Evolutionary conservation across 192 early-diverging fungal species (phyloP), one percentile per base, ranked within the genome.

Genomic region (Cetraspora pellucida): DNA sequence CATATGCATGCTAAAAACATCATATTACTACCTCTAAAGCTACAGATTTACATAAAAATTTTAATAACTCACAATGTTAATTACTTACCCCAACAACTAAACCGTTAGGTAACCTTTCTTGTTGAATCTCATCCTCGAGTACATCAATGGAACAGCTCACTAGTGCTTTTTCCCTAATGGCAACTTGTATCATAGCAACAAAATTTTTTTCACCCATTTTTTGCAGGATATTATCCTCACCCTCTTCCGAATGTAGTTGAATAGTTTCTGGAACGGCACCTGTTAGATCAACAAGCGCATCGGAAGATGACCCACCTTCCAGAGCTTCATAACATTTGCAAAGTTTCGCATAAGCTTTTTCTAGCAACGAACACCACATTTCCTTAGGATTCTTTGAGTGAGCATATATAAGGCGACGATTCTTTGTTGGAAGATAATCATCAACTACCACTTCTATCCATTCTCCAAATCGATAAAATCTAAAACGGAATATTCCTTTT

Each of bases 401-500:
- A 14, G 85, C 78, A 76, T 78, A 87, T 13, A 87, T 71, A 49
- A 83, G 57, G 37, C 78, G 76, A 4, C 79, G 82, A 45, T 72
- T 52, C 3, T 13, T 27, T 8, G 77, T 80, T 9, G 86, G 86
- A 6, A 87, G 79, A 49, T 81, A 87, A 73, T 86, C 85, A 68
- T 87, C 86, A 14, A 87, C 79, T 44, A 87, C 84, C 10, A 87
- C 86, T 61, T 87, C 86, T 10, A 84, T 72, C 86, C 86, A 87
- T 55, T 79, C 44, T 10, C 85, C 85, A 69, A 84, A 86, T 3
- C 74, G 55, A 70, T 86, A 85, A 71, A 86, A 86, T 30, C 85
- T 25, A 79, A 86, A 86, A 0, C 80, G 54, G 57, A 86, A 86
- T 27, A 86, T 79, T 46, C 84, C 83, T 84, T 25, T 23, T 27